These are phyloP conservation scores for Nicotiana attenuata DNA, from an alignment of 257 asterid genomes.

Conservation along the genomic window DNA sequence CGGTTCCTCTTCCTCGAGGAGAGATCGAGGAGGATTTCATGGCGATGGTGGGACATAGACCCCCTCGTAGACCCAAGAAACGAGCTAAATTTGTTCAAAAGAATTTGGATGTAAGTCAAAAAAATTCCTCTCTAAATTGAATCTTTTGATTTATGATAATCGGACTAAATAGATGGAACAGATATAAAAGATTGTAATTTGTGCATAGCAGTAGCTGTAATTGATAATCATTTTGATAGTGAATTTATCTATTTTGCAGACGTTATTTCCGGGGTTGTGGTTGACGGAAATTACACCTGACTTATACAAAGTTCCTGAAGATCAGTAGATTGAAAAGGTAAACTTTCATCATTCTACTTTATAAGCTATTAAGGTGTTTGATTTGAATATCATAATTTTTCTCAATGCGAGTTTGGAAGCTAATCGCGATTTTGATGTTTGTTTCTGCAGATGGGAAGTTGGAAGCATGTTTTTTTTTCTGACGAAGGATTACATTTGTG, in stretches of 20 bases:
- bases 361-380: too few species aligned
- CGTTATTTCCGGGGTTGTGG: constrained; percentile 22
- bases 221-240: neutral
- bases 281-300: constrained; percentile 21
- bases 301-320: constrained; percentile 22
- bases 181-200: neutral
- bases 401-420: neutral
- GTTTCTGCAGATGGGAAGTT: constrained; percentile 15
- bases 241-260: constrained; percentile 11
- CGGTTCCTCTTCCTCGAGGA: constrained; percentile 51
- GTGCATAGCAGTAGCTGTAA: neutral
- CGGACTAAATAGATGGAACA: neutral
- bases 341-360: neutral
- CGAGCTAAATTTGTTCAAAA: constrained; percentile 58
- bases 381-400: neutral
- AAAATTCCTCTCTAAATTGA: neutral
- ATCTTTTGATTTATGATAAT: neutral
- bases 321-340: constrained; percentile 14
- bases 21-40: constrained; percentile 86
- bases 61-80: constrained; percentile 85
- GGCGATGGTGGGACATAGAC: constrained; percentile 56
- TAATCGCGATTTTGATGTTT: neutral
- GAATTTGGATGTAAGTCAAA: constrained; percentile 57
- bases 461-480: constrained; percentile 5
- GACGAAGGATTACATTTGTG: neutral